Base-by-base conservation (phyloP, 306 rosid species). In the Quercus ilex region DNA sequence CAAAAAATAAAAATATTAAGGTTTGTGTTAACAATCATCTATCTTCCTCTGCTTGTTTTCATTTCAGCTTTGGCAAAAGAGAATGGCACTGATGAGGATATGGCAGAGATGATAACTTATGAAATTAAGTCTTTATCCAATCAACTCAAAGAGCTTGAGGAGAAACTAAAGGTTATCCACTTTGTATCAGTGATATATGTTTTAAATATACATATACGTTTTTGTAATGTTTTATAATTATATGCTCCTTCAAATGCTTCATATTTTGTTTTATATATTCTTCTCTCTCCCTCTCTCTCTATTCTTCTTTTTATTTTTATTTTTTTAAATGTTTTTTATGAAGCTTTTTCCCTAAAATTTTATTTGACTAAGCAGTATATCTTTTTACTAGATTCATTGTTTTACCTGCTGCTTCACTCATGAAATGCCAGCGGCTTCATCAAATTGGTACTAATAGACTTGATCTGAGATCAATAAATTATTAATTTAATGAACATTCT, bases 61-160 rank as follows among this genome's bases (percentile, higher is more conserved):
- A 33, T 75, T 73, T 69, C 88, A 95, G 99, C 90, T 78, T 89
- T 95, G 75, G 90, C 93, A 72, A 90, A 89, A 84, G 98, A 95
- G 21, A 87, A 56, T 81, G 98, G 85, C 56, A 89, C 83, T 38
- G 99, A 95, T 28, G 91, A 89, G 87, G 99, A 95, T 83, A 95
- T 95, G 99, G 85, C 87, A 43, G 92, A 90, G 80, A 95, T 95
- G 96, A 93, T 95, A 81, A 83, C 89, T 71, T 90, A 19, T 56
- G 99, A 95, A 79, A 49, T 93, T 18, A 82, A 84, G 2, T 89
- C 94, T 79, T 85, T 95, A 59, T 88, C 92, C 55, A 86, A 73
- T 85, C 85, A 92, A 80, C 86, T 93, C 52, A 73, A 85, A 46
- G 94, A 93, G 80, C 88, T 89, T 13, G 99, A 93, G 79, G 91